Evolutionary conservation across 208 protist genomes (phyloP).

Genomic region (Crithidia acanthocephali): DNA sequence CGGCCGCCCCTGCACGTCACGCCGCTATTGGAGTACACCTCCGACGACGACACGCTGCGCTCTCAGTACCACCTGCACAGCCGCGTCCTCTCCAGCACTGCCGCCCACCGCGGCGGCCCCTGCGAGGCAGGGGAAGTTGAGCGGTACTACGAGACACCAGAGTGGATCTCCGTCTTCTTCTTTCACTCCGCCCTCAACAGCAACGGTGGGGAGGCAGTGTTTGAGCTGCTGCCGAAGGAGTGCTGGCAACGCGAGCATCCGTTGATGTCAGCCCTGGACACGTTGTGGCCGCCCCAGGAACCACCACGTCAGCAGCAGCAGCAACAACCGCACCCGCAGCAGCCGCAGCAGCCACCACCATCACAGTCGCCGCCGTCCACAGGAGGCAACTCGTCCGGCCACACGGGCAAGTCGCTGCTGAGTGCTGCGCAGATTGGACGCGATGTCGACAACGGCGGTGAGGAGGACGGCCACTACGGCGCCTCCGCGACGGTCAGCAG

Average conservation of each 20-base stretch:
- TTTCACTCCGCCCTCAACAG: slow-evolving; percentile 61
- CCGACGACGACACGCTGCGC: slow-evolving; percentile 62
- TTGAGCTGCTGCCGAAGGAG: slow-evolving; percentile 75
- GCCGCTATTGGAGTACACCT: slow-evolving; percentile 80
- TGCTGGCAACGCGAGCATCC: slow-evolving; percentile 52
- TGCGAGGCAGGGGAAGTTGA: slow-evolving; percentile 5
- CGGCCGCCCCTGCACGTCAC: slow-evolving; percentile 81
- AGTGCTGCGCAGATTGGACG: background rate
- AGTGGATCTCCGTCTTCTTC: slow-evolving; percentile 75
- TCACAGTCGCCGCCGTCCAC: background rate
- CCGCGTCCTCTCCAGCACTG: slow-evolving; percentile 24
- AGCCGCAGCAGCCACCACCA: background rate
- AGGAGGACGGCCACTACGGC: slow-evolving; percentile 15
- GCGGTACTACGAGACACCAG: slow-evolving; percentile 69
- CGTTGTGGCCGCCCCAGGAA: slow-evolving; percentile 1
- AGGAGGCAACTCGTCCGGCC: background rate
- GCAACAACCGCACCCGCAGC: background rate
- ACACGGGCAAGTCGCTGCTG: background rate
- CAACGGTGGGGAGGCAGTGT: slow-evolving; percentile 41
- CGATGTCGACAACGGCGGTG: slow-evolving; percentile 1
- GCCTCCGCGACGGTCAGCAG: background rate
- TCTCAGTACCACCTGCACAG: slow-evolving; percentile 75
- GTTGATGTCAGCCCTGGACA: slow-evolving; percentile 14
- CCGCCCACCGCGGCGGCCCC: background rate
- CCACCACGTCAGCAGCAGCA: background rate